phyloP scores from a whole-genome alignment of 2,329 filamentous ascomycete genomes.

The Colletotrichum destructivum region DNA sequence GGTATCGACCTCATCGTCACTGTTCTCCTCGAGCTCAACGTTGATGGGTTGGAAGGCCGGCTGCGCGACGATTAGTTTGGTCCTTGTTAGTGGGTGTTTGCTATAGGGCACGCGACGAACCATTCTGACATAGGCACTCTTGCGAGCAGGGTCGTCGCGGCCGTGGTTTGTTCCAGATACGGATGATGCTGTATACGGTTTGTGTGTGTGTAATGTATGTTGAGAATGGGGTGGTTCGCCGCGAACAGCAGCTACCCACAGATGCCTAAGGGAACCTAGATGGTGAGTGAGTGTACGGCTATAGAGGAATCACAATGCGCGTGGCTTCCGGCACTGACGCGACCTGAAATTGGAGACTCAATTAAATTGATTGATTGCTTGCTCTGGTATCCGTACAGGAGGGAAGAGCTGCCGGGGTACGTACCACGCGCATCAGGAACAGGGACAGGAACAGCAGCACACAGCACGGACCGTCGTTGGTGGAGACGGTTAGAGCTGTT shows the following conservation, averaged over 20 bases:
- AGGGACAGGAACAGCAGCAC: background rate
- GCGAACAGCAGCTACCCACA: background rate
- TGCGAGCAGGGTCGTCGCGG: background rate
- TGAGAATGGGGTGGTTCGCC: background rate
- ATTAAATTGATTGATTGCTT: slow-evolving; percentile 14
- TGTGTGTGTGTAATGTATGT: background rate
- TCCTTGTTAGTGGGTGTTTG: slow-evolving; percentile 1
- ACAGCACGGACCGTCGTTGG: background rate
- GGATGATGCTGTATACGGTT: background rate
- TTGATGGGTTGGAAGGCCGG: slow-evolving; percentile 90
- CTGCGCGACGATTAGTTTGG: slow-evolving; percentile 51
- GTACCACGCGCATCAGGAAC: background rate
- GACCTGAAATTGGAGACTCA: slow-evolving; percentile 10
- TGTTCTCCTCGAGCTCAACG: slow-evolving; percentile 90
- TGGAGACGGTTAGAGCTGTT: background rate
- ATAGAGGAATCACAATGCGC: slow-evolving; percentile 7
- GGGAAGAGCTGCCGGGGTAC: background rate
- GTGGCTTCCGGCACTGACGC: slow-evolving; percentile 10
- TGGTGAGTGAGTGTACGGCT: background rate
- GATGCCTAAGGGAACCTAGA: no score
- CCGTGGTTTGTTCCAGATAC: background rate
- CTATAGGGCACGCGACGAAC: slow-evolving; percentile 8
- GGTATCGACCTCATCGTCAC: slow-evolving; percentile 93
- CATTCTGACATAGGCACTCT: slow-evolving; percentile 20
- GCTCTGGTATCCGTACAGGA: background rate